Evolutionary conservation across 177 flowering plant genomes (phyloP), one percentile per base, ranked within the genome.

Genomic region (Vitis hybrid): DNA sequence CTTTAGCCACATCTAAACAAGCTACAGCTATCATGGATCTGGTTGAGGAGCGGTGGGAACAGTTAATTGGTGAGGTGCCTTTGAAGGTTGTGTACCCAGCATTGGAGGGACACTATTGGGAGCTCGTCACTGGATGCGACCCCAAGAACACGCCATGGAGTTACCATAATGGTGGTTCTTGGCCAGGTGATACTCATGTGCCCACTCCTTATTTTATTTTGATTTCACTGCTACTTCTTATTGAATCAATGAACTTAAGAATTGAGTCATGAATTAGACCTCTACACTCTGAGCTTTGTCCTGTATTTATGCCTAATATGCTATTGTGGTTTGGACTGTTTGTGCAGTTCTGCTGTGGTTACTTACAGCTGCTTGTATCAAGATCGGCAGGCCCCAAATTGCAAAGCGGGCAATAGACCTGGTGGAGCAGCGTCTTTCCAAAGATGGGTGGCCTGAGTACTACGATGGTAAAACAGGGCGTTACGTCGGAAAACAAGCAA

Each of bases 361-460:
- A 15, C 74, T 83, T 21, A 72, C 86, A 21, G 86, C 84, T 1
- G 84, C 84, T 13, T 76, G 79, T 32, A 81, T 83, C 73, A 80
- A 80, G 74, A 59, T 55, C 2, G 79, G 79, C 10, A 78, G 78
- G 73, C 83, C 83, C 3, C 79, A 81, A 32, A 74, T 79, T 1
- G 82, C 82, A 11, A 81, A 77, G 64, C 68, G 78, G 64, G 84
- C 82, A 1, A 72, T 81, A 39, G 84, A 79, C 48, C 13, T 74
- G 71, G 69, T 62, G 15, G 84, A 81, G 65, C 69, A 72, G 69
- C 74, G 82, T 17, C 71, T 81, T 2, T 71, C 80, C 14, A 79
- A 74, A 18, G 84, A 81, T 45, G 76, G 82, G 17, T 81, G 84
- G 84, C 84, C 82, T 10, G 84, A 79, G 69, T 81, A 81, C 65